Evolutionary conservation across 768 basidiomycete species (phyloP), one percentile per base, ranked within the genome.

Genomic region (Amanita polypyramis): DNA sequence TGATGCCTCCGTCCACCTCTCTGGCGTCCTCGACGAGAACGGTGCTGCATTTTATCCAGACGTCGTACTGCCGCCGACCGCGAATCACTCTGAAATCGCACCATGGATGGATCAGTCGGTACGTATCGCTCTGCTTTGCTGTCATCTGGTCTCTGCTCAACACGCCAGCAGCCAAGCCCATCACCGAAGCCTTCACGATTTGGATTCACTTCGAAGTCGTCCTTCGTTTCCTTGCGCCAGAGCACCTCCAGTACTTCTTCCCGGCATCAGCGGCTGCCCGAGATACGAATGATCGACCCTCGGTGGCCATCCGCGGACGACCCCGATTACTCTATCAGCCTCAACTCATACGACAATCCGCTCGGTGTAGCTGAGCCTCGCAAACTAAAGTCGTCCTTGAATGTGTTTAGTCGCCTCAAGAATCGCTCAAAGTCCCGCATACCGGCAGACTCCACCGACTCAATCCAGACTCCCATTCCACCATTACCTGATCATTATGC

Each of bases 121-220:
- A 10, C 33, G 35, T 39, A 12, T 42, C 33, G 43, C 42, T 47
- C 37, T 19, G 14, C 15, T 15, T 19, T 8, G 27, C 25, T 41
- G 25, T 45, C 32, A 19, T 21, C 10, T 35, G 8, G 6, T 21
- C 19, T 25, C 39, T 33, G 35, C 50, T 47, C 50, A 40, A 23
- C 49, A 19, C 19, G 15, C 19, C 32, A 11, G n/a, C 43, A 50
- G 52, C 55, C 52, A 21, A 52, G 55, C 2, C 57, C 54, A 21
- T 58, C 51, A 34, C 58, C 51, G 34, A 59, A 55, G 52, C 51
- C 51, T 39, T 55, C 52, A 23, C 58, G 57, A 2, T 55, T 57
- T 20, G 52, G 56, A 3, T 57, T 62, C 49, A 51, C 59, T 2
- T 58, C 59, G 44, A 67, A 64, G 56, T 56, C 56, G 21, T 66